Conservation (phyloP, 345 rosid genomes). For the Acer saccharum region DNA sequence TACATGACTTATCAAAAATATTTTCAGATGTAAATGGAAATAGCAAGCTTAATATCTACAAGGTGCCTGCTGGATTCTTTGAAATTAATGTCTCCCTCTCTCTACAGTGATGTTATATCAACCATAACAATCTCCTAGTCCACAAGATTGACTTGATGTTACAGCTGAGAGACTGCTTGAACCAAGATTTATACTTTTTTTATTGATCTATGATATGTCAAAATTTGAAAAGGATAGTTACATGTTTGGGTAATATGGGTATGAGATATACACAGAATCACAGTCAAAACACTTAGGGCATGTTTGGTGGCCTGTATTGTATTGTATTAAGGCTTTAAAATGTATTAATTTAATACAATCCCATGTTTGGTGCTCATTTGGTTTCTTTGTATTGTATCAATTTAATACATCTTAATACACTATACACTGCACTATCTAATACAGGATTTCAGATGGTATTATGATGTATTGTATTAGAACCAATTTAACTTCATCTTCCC, state of each 20-base stretch:
- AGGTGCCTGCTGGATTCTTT: constrained; percentile 14
- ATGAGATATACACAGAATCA: neutral
- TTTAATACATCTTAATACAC: too few relatives aligned
- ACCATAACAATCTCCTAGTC: constrained; percentile 34
- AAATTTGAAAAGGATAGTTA: neutral
- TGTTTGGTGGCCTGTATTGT: too few relatives aligned
- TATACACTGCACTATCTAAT: too few relatives aligned
- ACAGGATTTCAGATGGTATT: too few relatives aligned
- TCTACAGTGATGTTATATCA: constrained; percentile 37
- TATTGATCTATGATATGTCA: neutral
- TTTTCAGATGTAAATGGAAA: neutral
- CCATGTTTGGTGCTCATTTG: too few relatives aligned
- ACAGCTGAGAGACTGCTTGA: neutral
- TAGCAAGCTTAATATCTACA: neutral
- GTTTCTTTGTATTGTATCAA: too few relatives aligned
- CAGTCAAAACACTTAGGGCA: neutral
- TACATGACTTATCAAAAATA: neutral
- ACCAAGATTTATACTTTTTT: neutral
- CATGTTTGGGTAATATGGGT: neutral
- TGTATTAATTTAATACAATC: too few relatives aligned
- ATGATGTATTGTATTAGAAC: too few relatives aligned
- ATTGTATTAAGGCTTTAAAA: too few relatives aligned
- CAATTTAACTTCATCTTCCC: too few relatives aligned
- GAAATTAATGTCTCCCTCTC: constrained; percentile 26
- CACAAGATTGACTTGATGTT: constrained; percentile 24